Evolutionary conservation across 1,139 yeast genomes (phyloP).

Genomic region (Suhomyces guaymorum): DNA sequence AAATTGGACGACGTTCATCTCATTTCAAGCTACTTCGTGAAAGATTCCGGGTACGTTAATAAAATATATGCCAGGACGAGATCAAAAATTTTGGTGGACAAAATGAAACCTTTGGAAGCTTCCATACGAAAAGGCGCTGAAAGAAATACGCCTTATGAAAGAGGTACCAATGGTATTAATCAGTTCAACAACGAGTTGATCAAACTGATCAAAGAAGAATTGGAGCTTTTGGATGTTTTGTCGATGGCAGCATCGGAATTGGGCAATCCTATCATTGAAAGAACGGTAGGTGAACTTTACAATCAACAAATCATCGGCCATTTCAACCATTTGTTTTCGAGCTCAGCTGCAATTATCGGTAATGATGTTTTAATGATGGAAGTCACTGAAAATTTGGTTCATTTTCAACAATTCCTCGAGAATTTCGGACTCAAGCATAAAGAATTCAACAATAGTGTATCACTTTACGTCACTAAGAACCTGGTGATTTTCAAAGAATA

Average conservation of each 20-base stretch:
- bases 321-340: constrained; percentile 16
- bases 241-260: constrained; percentile 18
- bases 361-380: constrained; percentile 46
- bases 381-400: constrained; percentile 38
- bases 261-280: constrained; percentile 25
- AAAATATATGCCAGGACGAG: constrained; percentile 49
- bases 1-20: constrained; percentile 26
- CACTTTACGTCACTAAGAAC: constrained; percentile 15
- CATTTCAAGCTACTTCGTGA: constrained; percentile 49
- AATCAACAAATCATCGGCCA: constrained; percentile 16
- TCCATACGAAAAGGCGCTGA: constrained; percentile 39
- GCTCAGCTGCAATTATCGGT: constrained; percentile 16
- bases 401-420: constrained; percentile 24
- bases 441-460: constrained; percentile 14
- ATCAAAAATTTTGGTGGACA: constrained; percentile 45
- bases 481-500: constrained; percentile 50
- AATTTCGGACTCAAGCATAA: constrained; percentile 14
- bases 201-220: constrained; percentile 51
- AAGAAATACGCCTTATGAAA: constrained; percentile 53
- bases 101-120: constrained; percentile 33
- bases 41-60: constrained; percentile 36
- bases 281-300: constrained; percentile 26
- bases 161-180: constrained; percentile 61
- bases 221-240: constrained; percentile 31
- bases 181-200: constrained; percentile 55